phyloP scores from a whole-genome alignment of 2,329 filamentous ascomycete species.

The Cladophialophora carrionii region DNA sequence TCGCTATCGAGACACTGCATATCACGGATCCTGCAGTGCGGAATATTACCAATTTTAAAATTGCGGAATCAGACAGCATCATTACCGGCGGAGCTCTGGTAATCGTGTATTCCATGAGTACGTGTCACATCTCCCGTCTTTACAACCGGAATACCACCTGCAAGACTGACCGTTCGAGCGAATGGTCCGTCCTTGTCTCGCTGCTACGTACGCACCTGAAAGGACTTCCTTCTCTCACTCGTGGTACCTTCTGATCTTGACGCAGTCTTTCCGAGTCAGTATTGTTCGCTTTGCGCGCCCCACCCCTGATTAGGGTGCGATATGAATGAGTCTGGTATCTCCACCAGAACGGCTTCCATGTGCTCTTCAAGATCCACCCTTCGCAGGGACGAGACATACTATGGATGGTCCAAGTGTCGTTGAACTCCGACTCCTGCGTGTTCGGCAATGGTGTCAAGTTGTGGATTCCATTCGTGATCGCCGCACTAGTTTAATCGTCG shows the following conservation, averaged over 20 bases:
- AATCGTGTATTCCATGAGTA: not conserved
- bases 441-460: conserved; percentile 20
- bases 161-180: not conserved
- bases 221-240: not conserved
- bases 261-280: not conserved
- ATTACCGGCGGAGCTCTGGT: not conserved
- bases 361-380: not conserved
- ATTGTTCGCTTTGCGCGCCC: not conserved
- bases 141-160: not conserved
- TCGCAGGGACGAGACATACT: not conserved
- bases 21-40: not conserved
- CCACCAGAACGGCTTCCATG: not conserved
- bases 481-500: not conserved
- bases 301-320: not conserved
- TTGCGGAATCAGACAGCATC: not conserved
- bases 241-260: not conserved
- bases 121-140: not conserved
- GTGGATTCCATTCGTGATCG: conserved; percentile 22
- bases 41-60: not conserved
- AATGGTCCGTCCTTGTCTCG: not conserved
- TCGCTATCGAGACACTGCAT: not conserved
- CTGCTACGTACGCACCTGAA: not conserved
- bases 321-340: not conserved
- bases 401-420: not conserved
- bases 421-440: conserved; percentile 10